Conservation (phyloP, 139 green algal species). For the Chlorella sp. region DNA sequence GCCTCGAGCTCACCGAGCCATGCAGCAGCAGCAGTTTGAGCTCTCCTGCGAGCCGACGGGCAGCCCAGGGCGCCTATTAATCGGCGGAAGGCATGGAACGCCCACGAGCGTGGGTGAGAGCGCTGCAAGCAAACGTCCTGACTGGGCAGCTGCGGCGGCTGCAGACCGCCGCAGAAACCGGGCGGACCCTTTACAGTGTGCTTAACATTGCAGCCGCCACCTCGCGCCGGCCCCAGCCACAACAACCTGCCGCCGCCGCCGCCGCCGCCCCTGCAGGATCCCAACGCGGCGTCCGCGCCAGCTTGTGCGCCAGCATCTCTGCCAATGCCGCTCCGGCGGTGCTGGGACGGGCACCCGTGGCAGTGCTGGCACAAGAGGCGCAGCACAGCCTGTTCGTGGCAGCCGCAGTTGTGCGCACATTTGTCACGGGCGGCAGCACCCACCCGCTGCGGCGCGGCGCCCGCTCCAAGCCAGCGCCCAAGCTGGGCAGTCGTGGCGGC, state of each 20-base stretch:
- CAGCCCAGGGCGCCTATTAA: not conserved
- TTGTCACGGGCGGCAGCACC: not conserved
- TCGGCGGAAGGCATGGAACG: not conserved
- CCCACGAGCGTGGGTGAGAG: not conserved
- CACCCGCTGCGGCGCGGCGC: not conserved
- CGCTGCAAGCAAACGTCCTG: not conserved
- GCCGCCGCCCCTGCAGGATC: not conserved
- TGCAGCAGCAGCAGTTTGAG: not conserved
- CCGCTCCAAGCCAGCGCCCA: not conserved
- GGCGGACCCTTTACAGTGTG: not conserved
- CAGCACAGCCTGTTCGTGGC: not conserved
- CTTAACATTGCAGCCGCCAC: not conserved
- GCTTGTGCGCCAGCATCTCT: constrained; percentile 8
- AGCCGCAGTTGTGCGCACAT: not conserved
- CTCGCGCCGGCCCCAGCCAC: not conserved
- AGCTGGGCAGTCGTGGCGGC: not conserved
- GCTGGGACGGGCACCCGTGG: not conserved
- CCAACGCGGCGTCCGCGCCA: not conserved
- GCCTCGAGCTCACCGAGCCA: not conserved
- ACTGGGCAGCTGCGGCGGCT: not conserved
- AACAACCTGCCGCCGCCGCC: not conserved
- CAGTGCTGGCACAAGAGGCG: not conserved
- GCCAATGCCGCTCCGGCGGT: not conserved
- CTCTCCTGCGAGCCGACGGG: not conserved
- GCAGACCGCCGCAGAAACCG: not conserved